Evolutionary conservation across 805 yeast species (phyloP).

Genomic region (Metschnikowia dekortorum): DNA sequence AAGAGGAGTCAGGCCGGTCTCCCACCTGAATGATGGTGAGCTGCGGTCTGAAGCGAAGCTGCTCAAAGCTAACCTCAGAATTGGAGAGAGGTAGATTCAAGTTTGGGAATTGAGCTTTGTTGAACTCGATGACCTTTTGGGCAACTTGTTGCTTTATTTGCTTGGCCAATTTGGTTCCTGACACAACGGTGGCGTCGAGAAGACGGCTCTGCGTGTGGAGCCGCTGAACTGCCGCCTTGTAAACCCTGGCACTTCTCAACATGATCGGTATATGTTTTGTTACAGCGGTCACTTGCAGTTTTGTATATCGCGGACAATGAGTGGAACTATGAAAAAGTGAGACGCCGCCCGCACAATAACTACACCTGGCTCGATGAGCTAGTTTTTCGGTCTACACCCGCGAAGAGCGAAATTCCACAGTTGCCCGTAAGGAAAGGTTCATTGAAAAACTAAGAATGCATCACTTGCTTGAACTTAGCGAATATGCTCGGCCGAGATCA

Average conservation of each 20-base stretch:
- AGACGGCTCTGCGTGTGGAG: constrained; percentile 13
- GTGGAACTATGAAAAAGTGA: constrained; percentile 1
- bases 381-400: background rate
- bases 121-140: constrained; percentile 35
- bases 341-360: background rate
- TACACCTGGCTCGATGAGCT: constrained; percentile 4
- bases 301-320: background rate
- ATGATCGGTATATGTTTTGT: background rate
- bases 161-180: constrained; percentile 41
- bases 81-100: constrained; percentile 15
- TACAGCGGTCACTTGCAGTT: background rate
- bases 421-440: background rate
- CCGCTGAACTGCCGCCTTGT: constrained; percentile 8
- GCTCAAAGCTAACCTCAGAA: constrained; percentile 21
- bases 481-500: too few relatives aligned
- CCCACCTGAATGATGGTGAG: constrained; percentile 90
- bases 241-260: constrained; percentile 13
- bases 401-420: background rate
- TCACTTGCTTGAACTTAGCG: too few relatives aligned
- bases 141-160: constrained; percentile 35
- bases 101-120: constrained; percentile 25
- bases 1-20: constrained; percentile 79
- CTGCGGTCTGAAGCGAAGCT: constrained; percentile 58
- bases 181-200: constrained; percentile 34
- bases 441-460: too few relatives aligned